phyloP scores from a whole-genome alignment of 306 rosid genomes.

The Sicyos edulis region DNA sequence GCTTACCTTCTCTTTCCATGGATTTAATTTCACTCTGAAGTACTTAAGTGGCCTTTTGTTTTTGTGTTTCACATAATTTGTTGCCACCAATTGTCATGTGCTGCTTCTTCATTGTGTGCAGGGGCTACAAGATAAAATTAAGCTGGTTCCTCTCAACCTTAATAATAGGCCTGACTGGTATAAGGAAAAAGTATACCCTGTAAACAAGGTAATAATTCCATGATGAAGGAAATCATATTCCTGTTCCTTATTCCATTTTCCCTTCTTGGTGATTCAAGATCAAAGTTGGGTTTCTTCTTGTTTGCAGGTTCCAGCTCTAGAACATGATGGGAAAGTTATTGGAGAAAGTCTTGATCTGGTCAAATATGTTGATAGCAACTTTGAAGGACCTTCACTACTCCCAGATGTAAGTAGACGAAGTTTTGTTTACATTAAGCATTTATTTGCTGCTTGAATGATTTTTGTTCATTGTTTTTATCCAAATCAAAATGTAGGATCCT shows the following conservation, averaged over 20 bases:
- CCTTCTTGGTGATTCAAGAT: neutral
- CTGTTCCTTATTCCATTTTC: neutral
- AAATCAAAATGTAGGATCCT: constrained; percentile 38
- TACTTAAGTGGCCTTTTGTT: too few relatives aligned
- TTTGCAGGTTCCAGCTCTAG: constrained; percentile 50
- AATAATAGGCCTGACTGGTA: constrained; percentile 72
- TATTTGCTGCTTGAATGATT: neutral
- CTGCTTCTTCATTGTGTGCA: constrained; percentile 23
- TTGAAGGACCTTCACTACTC: constrained; percentile 50
- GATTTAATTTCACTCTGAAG: too few relatives aligned
- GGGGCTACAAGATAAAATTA: constrained; percentile 66
- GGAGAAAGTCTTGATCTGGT: constrained; percentile 90
- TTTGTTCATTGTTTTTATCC: too few relatives aligned
- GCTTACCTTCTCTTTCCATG: too few relatives aligned
- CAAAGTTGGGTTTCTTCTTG: neutral
- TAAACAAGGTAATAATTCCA: constrained; percentile 42
- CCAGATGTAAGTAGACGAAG: constrained; percentile 42
- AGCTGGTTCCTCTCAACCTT: constrained; percentile 59
- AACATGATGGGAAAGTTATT: constrained; percentile 69
- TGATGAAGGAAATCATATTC: neutral
- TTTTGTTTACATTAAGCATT: neutral
- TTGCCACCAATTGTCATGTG: neutral
- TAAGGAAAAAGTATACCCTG: constrained; percentile 65
- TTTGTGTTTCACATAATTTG: neutral
- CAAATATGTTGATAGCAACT: constrained; percentile 57